Base-by-base conservation (phyloP, 177 flowering plant species). In the Vitis hybrid region DNA sequence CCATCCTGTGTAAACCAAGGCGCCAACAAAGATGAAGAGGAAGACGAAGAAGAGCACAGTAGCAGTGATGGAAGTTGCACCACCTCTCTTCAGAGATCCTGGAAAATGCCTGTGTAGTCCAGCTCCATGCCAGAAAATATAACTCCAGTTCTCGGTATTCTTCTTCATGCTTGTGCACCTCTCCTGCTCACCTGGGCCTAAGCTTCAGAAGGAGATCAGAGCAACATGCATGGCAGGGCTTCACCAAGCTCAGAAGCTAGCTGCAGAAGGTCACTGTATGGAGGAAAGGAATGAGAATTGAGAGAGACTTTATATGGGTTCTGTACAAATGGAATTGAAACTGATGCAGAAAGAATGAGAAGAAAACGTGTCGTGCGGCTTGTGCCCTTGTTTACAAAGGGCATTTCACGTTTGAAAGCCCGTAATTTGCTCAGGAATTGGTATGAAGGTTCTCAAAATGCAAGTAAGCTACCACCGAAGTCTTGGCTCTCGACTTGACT, bases 11-110 rank as follows among this genome's bases (percentile, higher is more conserved):
- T 32, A 68, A 48, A 70, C 30, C 19, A 73, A 49, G 65, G 67
- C 70, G 2, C 45, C 60, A 48, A 75, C 55, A 19, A 75, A 21
- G 67, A 76, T 64, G 54, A 72, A 18, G 72, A 65, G 10, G 55
- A 58, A 61, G 58, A 55, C 34, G 32, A 73, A 3, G 32, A 72
- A 10, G 15, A 21, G 45, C 8, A 32, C 14, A 62, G 60, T 30
- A 5, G 62, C 6, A 40, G 45, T 40, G 7, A 40, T 40, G 45
- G 45, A n/a, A 21, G 67, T 55, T 5, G 59, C 52, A 18, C 23
- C 32, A 40, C 60, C 62, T 48, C 52, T 70, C 63, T 77, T 77
- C 50, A 68, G 60, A n/a, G 54, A 5, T 15, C 74, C 68, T 40
- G 34, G 3, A 19, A 56, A 18, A 50, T 32, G 62, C 12, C 64